A percentile compares a stretch with the other conserved stretches of the same genome.
Conservation (phyloP, 1,139 yeast genomes). For the Nematodospora anomalae region DNA sequence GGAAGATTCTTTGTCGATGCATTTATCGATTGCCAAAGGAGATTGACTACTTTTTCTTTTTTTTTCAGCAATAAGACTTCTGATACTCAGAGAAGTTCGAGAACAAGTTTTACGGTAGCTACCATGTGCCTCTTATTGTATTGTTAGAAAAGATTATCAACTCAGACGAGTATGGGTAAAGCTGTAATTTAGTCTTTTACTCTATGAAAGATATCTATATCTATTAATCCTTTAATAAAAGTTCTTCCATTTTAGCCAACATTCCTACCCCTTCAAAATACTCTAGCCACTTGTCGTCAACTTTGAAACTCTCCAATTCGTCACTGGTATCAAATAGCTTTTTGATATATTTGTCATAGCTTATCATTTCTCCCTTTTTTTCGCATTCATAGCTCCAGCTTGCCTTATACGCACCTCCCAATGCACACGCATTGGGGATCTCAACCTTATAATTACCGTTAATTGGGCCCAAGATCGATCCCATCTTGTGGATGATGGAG, state of each 20-base stretch:
- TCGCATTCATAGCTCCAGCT: slow-evolving; percentile 60
- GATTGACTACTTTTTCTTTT: no score
- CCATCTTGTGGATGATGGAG: slow-evolving; percentile 67
- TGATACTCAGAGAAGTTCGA: no score
- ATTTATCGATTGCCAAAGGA: no score
- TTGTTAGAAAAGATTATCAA: no score
- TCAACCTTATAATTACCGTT: slow-evolving; percentile 72
- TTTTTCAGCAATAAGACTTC: no score
- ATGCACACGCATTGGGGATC: slow-evolving; percentile 87
- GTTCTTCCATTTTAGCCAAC: slow-evolving; percentile 48
- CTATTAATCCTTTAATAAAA: slow-evolving; percentile 17
- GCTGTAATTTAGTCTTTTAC: no score
- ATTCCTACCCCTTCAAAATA: slow-evolving; percentile 53
- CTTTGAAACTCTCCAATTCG: slow-evolving; percentile 47
- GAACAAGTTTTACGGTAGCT: no score
- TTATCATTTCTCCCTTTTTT: slow-evolving; percentile 35
- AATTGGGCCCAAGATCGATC: slow-evolving; percentile 63
- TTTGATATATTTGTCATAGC: slow-evolving; percentile 42
- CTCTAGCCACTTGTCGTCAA: slow-evolving; percentile 45
- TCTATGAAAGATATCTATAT: no score
- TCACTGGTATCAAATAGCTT: slow-evolving; percentile 42
- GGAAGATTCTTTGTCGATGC: not conserved
- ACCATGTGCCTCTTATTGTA: no score
- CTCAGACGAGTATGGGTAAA: no score
- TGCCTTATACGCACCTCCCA: slow-evolving; percentile 92